These are phyloP conservation scores for Suillus subalutaceus DNA, from an alignment of 768 basidiomycete species.

Conservation along the genomic window DNA sequence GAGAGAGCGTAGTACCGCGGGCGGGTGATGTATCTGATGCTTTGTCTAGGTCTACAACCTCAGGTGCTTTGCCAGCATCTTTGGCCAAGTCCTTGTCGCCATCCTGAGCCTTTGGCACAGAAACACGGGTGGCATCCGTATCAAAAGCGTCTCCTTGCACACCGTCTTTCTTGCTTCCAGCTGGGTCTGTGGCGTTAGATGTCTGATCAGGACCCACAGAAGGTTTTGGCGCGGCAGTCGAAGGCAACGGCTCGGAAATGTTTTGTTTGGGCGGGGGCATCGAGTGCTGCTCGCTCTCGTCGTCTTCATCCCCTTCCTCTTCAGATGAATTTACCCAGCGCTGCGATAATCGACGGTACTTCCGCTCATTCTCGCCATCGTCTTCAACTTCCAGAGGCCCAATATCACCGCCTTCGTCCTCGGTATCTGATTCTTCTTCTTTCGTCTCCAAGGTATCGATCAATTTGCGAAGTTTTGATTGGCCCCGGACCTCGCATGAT, in stretches of 20 bases:
- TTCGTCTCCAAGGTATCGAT: conserved; percentile 33
- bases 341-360: conserved; percentile 36
- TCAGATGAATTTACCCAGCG: conserved; percentile 35
- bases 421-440: conserved; percentile 35
- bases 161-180: neutral
- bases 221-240: too few species aligned
- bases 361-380: conserved; percentile 34
- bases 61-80: neutral
- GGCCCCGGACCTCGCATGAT: conserved; percentile 44
- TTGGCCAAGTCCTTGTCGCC: neutral
- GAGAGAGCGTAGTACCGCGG: neutral
- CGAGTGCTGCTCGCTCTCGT: neutral
- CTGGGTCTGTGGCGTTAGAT: neutral
- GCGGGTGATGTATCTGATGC: neutral
- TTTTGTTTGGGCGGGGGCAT: neutral
- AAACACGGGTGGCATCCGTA: neutral
- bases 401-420: conserved; percentile 44
- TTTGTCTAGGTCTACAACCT: neutral
- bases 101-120: neutral
- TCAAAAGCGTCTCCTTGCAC: neutral
- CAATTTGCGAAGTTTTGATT: conserved; percentile 25
- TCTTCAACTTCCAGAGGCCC: conserved; percentile 43
- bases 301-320: conserved; percentile 34
- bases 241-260: neutral
- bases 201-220: neutral